Evolutionary conservation across 805 yeast species (phyloP), one percentile per base, ranked within the genome.

Genomic region (Myxozyma monticola): DNA sequence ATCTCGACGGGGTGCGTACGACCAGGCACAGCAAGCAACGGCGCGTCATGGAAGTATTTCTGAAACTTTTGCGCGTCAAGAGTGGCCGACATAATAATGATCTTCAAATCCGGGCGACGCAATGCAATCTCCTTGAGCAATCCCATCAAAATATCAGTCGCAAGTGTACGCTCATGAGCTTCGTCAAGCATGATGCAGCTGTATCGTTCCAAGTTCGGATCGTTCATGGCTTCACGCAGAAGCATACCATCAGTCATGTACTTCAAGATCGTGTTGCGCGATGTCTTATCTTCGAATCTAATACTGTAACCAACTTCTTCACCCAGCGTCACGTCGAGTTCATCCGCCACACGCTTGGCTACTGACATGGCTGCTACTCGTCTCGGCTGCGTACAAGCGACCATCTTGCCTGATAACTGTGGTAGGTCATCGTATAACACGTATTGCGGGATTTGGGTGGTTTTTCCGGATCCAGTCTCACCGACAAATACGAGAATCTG

Each of bases 231-330:
- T 71, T 91, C 99, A 65, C 97, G 80, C 60, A 91, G 74, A 45
- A 91, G 77, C 97, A 91, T 90, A 82, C 99, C 99, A 74, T 91
- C 99, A 9, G 99, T 91, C 97, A 91, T 88, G 73, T 93, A 91
- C 70, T 89, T 88, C 63, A 91, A 74, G 31, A 90, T 78, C 4
- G 99, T 91, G 60, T 81, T 85, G 47, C 77, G 75, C 35, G 85
- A 75, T 1, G 96, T 87, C 62, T 80, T 87, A 70, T 91, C 90
- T 62, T 93, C 98, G 66, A 91, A 91, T 74, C 99, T 84, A 62
- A 91, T 86, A 59, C 85, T 81, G 71, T 91, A 91, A 72, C 99
- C 99, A 52, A 91, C 98, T 70, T 91, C 96, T 59, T 84, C 85
- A 30, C 99, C 99, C 44, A 91, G 72, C 53, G 78, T 76, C 4